Percentiles rank a stretch among this genome's conserved stretches.
Evolutionary conservation across 2,329 filamentous ascomycete genomes (phyloP).

Genomic region (Diaporthe australafricana): DNA sequence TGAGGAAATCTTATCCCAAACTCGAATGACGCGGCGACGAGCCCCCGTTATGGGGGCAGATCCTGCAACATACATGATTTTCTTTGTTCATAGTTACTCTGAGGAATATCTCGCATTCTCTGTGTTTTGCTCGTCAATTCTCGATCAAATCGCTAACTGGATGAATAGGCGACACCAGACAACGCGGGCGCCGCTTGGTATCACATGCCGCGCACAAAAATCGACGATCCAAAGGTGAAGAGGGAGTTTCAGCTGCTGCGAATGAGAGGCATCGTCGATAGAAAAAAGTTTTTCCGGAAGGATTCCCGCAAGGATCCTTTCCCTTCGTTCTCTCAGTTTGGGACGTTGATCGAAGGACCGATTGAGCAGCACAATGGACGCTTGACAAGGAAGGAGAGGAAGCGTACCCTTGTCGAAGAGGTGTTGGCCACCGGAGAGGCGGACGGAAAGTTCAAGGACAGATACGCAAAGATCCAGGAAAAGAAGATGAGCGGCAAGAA

Average conservation of each 20-base stretch:
- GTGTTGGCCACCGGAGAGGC: slow-evolving; percentile 76
- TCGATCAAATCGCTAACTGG: slow-evolving; percentile 41
- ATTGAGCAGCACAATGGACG: slow-evolving; percentile 88
- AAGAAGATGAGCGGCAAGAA: slow-evolving; percentile 91
- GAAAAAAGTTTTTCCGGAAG: slow-evolving; percentile 93
- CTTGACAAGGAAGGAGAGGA: slow-evolving; percentile 87
- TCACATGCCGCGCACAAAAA: slow-evolving; percentile 83
- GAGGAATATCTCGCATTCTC: slow-evolving; percentile 59
- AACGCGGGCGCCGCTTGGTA: slow-evolving; percentile 89
- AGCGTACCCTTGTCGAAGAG: slow-evolving; percentile 88
- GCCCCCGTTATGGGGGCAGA: slow-evolving; percentile 84
- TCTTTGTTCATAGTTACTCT: slow-evolving; percentile 80
- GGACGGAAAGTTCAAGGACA: slow-evolving; percentile 82
- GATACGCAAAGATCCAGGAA: slow-evolving; percentile 87
- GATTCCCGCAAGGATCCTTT: slow-evolving; percentile 75
- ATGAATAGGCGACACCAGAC: slow-evolving; percentile 48
- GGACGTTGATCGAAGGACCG: slow-evolving; percentile 87
- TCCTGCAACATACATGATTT: slow-evolving; percentile 71
- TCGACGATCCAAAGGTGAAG: slow-evolving; percentile 83
- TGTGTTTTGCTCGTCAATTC: slow-evolving; percentile 46
- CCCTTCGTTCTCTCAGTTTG: slow-evolving; percentile 89
- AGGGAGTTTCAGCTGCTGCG: slow-evolving; percentile 89
- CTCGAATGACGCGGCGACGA: slow-evolving; percentile 77
- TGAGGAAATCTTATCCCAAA: slow-evolving; percentile 85
- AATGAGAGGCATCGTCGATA: slow-evolving; percentile 89